Base-by-base conservation (phyloP, 495 filamentous ascomycete species). In the Amniculicola lignicola region DNA sequence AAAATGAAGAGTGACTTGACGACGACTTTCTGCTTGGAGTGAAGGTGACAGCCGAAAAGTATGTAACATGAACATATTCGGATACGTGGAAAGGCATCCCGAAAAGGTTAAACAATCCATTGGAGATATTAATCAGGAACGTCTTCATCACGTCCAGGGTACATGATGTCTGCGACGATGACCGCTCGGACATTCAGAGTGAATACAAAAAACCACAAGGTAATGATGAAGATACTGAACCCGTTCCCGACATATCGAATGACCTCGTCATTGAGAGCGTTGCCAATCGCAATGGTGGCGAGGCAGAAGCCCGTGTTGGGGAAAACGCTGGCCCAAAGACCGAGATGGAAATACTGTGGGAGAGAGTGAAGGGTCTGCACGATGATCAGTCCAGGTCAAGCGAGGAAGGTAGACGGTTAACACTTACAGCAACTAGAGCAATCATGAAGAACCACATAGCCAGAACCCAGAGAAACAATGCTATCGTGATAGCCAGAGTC, bases 371-470 rank as follows among this genome's bases (percentile, higher is more conserved):
- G 37, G 29, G 29, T 33, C 29, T 33, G 7, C 29, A 33, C 7
- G n/a, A 7, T 33, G 7, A 18, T 46, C n/a, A 46, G 43, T 16
- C 29, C 29, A 2, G 22, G 43, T 27, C 7, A 2, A 2, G 9
- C 4, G 14, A 19, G 18, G 9, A 12, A 12, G 4, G 6, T 21
- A 12, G 15, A 25, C 16, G 6, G n/a, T 28, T 2, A 28, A 11
- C 2, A 57, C 54, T 50, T 44, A 57, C 54, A 42, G 45, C 54
- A 38, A 57, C 24, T 9, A 57, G 18, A 9, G 54, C 54, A 3
- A 83, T 74, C 39, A 73, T 74, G 65, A 88, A 88, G 73, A 88
- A 88, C 85, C 85, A 89, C 28, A 88, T 74, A 33, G 78, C 80
- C 11, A 89, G 68, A 0, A 78, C 77, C 86, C 86, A 90, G 2